A percentile compares a stretch with the other conserved stretches of the same genome.
Conservation (phyloP, 106 monocot species). For the Dendrobium huoshanense region DNA sequence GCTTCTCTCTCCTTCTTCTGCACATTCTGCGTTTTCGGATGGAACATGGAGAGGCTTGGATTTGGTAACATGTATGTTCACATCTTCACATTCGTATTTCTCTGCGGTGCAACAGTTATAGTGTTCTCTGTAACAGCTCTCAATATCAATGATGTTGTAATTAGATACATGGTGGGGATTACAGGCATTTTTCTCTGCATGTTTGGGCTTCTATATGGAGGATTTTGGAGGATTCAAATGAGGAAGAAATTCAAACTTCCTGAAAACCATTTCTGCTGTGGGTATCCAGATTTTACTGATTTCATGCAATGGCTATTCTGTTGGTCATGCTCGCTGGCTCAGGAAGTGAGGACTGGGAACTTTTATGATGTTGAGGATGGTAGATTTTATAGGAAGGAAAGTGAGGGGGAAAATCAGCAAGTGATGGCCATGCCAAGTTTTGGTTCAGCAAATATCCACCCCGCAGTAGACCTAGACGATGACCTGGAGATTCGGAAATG, state of each 20-base stretch:
- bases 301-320: constrained; percentile 46
- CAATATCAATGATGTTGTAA: constrained; percentile 23
- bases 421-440: not conserved
- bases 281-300: constrained; percentile 24
- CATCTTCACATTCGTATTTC: constrained; percentile 44
- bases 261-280: constrained; percentile 18
- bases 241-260: constrained; percentile 58
- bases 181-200: constrained; percentile 31
- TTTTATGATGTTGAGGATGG: constrained; percentile 41
- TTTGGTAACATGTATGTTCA: constrained; percentile 78
- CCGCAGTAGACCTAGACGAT: not conserved
- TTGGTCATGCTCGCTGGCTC: constrained; percentile 45
- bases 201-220: constrained; percentile 46
- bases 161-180: constrained; percentile 13
- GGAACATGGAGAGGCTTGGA: constrained; percentile 76
- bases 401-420: constrained; percentile 1
- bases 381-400: constrained; percentile 6
- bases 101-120: constrained; percentile 39
- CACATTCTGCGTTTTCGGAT: constrained; percentile 60
- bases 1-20: constrained; percentile 41
- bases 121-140: constrained; percentile 39
- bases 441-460: not conserved
- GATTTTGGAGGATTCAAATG: constrained; percentile 63
- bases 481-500: not conserved
- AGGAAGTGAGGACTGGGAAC: constrained; percentile 55